Evolutionary conservation across 768 basidiomycete species (phyloP).

Genomic region (Tricholoma terreum): DNA sequence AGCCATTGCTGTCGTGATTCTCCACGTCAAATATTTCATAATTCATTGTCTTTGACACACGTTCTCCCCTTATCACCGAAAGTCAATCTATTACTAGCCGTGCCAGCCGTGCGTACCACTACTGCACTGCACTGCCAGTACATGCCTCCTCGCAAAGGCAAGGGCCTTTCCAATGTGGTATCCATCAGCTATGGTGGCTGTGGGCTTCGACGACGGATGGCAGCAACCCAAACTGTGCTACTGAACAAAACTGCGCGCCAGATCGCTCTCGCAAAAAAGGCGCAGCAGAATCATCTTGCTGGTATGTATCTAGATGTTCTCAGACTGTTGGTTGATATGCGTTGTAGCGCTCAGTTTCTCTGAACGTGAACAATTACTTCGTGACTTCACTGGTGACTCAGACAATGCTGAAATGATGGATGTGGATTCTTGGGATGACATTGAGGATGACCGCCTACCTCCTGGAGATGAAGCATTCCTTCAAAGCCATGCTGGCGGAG

Average conservation of each 20-base stretch:
- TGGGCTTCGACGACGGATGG: no score
- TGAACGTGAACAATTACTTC: neutral
- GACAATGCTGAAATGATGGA: neutral
- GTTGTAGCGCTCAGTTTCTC: neutral
- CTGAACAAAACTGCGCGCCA: no score
- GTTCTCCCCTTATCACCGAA: neutral
- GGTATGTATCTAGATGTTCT: neutral
- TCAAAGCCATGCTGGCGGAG: no score
- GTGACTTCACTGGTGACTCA: neutral
- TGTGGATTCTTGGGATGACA: neutral
- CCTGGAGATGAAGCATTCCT: neutral
- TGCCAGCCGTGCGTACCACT: no score
- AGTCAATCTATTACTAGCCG: neutral
- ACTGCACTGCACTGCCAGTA: no score
- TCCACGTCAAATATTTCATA: no score
- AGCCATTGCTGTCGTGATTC: no score
- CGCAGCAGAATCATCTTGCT: neutral
- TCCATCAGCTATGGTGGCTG: no score
- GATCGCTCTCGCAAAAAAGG: neutral
- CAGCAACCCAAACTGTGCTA: neutral
- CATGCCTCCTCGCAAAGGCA: neutral
- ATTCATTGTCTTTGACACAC: neutral
- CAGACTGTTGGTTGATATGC: neutral
- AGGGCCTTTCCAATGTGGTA: no score
- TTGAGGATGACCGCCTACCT: neutral